These are phyloP conservation scores for Wickerhamiella infanticola DNA, from an alignment of 1,139 yeast genomes.

Conservation along the genomic window DNA sequence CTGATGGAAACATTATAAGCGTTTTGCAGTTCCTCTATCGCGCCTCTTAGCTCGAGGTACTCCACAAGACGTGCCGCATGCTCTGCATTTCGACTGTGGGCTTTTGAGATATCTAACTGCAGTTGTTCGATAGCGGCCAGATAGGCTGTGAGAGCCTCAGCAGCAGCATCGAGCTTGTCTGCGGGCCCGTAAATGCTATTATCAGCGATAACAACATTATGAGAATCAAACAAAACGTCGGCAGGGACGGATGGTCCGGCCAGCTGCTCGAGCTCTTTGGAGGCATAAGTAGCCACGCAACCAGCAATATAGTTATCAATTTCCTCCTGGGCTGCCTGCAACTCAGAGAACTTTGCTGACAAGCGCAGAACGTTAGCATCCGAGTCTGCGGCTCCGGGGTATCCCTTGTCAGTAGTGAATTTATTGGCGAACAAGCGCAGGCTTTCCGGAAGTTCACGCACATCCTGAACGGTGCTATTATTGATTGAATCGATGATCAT, in stretches of 20 bases:
- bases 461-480: slow-evolving; percentile 17
- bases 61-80: slow-evolving; percentile 13
- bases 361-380: background rate
- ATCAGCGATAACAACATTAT: slow-evolving; percentile 7
- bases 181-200: slow-evolving; percentile 11
- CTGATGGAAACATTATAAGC: slow-evolving; percentile 8
- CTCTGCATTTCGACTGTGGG: slow-evolving; percentile 11
- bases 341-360: slow-evolving; percentile 1
- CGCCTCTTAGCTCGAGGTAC: slow-evolving; percentile 8
- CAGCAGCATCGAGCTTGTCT: slow-evolving; percentile 8
- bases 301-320: slow-evolving; percentile 2
- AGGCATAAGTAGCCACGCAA: slow-evolving; percentile 4
- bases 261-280: background rate
- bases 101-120: slow-evolving; percentile 11
- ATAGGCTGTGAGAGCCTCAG: slow-evolving; percentile 5
- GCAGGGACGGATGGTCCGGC: slow-evolving; percentile 4
- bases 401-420: background rate
- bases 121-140: slow-evolving; percentile 3
- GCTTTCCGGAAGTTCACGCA: slow-evolving; percentile 3
- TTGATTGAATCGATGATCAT: slow-evolving; percentile 65
- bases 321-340: slow-evolving; percentile 5
- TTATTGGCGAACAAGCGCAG: slow-evolving; percentile 1
- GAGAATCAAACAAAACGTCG: slow-evolving; percentile 5
- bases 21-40: slow-evolving; percentile 2
- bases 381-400: background rate